These are phyloP conservation scores for Penicillium odoratum DNA, from an alignment of 495 filamentous ascomycete genomes.

Conservation along the genomic window DNA sequence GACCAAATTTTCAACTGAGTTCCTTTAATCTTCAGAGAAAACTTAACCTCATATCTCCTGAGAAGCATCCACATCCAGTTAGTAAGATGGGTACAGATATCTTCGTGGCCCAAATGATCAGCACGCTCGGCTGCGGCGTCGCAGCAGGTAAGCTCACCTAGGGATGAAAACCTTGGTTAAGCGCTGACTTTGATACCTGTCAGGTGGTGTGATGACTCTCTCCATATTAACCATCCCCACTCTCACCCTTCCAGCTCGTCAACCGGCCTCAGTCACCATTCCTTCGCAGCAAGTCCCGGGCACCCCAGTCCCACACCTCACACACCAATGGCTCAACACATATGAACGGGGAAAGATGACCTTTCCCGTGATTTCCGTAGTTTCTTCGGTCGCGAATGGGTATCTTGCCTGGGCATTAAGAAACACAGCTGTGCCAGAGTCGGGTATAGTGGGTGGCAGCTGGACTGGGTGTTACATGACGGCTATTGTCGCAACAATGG, in stretches of 20 bases:
- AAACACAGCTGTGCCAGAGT: constrained; percentile 7
- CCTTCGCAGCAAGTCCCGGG: constrained; percentile 11
- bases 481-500: constrained; percentile 28
- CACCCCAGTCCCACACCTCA: constrained; percentile 21
- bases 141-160: constrained; percentile 20
- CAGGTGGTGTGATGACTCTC: constrained; percentile 28
- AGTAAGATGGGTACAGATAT: constrained; percentile 14
- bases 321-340: constrained; percentile 34
- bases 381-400: constrained; percentile 29
- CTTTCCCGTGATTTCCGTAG: constrained; percentile 21
- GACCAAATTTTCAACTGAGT: too few relatives aligned
- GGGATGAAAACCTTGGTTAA: background rate
- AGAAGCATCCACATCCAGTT: background rate
- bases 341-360: constrained; percentile 29
- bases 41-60: too few relatives aligned
- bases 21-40: too few relatives aligned
- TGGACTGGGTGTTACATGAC: constrained; percentile 24
- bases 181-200: too few relatives aligned
- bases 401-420: constrained; percentile 31
- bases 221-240: constrained; percentile 27
- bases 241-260: constrained; percentile 24
- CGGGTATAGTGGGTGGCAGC: constrained; percentile 7
- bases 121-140: constrained; percentile 29
- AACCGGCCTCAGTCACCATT: constrained; percentile 18
- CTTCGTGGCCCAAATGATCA: constrained; percentile 25